Percentiles rank a stretch among this genome's conserved stretches.
These are phyloP conservation scores for Rhazya stricta DNA, from an alignment of 257 asterid genomes.

Conservation along the genomic window DNA sequence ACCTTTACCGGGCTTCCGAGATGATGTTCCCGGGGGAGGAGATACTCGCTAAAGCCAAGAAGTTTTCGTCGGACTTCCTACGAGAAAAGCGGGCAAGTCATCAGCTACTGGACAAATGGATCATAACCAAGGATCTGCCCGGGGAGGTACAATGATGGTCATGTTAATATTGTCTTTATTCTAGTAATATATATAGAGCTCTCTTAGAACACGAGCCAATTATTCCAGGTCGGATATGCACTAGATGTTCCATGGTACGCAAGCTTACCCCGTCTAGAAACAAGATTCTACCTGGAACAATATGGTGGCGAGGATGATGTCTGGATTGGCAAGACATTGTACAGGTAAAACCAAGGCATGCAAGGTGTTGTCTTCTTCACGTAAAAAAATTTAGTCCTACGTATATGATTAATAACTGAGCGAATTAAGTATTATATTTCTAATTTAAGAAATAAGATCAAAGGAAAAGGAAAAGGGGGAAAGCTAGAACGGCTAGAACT, in stretches of 20 bases:
- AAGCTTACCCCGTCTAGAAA: conserved; percentile 67
- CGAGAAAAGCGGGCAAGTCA: conserved; percentile 41
- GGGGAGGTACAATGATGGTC: conserved; percentile 62
- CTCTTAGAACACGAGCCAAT: neutral
- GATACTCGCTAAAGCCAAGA: conserved; percentile 40
- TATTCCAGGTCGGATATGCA: conserved; percentile 62
- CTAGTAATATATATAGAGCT: too few relatives aligned
- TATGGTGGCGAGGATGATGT: conserved; percentile 89
- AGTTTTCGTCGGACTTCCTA: conserved; percentile 45
- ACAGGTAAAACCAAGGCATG: conserved; percentile 49
- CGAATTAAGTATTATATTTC: too few relatives aligned
- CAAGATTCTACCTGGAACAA: conserved; percentile 66
- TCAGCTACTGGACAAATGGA: conserved; percentile 81
- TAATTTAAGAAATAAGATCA: too few relatives aligned
- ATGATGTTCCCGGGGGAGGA: conserved; percentile 59
- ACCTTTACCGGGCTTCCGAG: conserved; percentile 77
- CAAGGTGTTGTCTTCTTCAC: too few relatives aligned
- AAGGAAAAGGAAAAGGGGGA: too few relatives aligned
- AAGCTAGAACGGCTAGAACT: too few relatives aligned
- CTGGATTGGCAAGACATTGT: conserved; percentile 92
- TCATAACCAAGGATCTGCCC: conserved; percentile 78
- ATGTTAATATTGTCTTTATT: neutral
- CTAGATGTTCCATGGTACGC: conserved; percentile 80
- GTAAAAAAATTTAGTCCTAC: too few relatives aligned
- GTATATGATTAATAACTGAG: too few relatives aligned